A percentile compares a stretch with the other conserved stretches of the same genome.
Conservation (phyloP, 129 eudicot species). For the Pulicaria dysenterica region DNA sequence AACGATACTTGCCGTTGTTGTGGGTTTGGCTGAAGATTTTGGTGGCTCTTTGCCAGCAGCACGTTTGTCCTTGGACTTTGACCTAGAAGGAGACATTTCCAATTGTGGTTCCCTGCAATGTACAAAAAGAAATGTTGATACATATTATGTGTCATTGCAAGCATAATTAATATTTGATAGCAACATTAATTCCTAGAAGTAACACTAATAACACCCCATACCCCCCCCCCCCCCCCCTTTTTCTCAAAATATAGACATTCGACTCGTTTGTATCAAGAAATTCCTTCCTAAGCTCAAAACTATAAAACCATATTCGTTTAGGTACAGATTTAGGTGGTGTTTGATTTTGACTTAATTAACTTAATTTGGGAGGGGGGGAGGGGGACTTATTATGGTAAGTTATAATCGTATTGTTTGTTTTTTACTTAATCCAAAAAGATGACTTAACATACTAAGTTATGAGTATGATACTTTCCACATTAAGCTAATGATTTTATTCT, state of each 20-base stretch:
- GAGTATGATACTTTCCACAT: too few species aligned
- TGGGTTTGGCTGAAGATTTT: constrained; percentile 56
- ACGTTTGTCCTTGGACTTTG: constrained; percentile 73
- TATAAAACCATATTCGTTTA: not conserved
- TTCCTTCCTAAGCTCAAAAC: not conserved
- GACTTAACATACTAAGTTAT: too few species aligned
- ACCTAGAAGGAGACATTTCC: constrained; percentile 49
- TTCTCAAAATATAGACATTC: too few species aligned
- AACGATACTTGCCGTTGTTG: constrained; percentile 35
- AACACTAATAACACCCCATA: not conserved
- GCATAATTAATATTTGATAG: not conserved
- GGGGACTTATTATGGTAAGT: too few species aligned
- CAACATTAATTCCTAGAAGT: not conserved
- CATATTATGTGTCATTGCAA: not conserved
- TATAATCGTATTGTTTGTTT: too few species aligned
- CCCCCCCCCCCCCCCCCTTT: not conserved
- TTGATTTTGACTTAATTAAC: too few species aligned
- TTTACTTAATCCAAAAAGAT: too few species aligned
- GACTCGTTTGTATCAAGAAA: not conserved
- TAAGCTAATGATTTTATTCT: too few species aligned
- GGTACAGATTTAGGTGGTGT: not conserved
- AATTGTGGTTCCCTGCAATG: constrained; percentile 33
- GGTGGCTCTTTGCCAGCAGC: constrained; percentile 56
- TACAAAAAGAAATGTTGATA: not conserved
- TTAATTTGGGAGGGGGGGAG: too few species aligned